Conservation (phyloP, 2,329 filamentous ascomycete genomes). For the Xylaria sp. region DNA sequence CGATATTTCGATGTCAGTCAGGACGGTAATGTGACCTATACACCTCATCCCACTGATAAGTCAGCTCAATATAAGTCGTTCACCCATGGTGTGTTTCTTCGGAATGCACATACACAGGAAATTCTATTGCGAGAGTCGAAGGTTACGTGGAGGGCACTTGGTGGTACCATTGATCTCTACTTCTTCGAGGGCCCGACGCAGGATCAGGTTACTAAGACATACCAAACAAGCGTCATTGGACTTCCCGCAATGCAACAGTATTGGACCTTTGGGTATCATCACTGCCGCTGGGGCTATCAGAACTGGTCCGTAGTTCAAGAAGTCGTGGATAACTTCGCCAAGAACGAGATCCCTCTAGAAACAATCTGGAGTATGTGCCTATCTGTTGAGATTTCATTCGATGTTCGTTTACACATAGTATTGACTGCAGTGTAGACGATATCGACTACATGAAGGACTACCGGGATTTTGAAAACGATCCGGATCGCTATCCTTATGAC, state of each 20-base stretch:
- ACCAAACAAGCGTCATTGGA: conserved; percentile 73
- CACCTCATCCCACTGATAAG: conserved; percentile 63
- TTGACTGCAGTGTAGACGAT: conserved; percentile 64
- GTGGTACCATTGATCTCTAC: conserved; percentile 81
- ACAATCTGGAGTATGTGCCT: conserved; percentile 69
- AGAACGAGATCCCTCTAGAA: conserved; percentile 74
- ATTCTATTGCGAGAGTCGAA: conserved; percentile 70
- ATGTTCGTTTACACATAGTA: conserved; percentile 49
- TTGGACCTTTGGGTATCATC: conserved; percentile 83
- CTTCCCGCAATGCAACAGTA: conserved; percentile 83
- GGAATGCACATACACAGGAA: conserved; percentile 82
- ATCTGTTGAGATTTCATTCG: background rate
- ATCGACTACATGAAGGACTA: conserved; percentile 76
- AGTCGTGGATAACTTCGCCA: conserved; percentile 73
- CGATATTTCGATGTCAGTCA: conserved; percentile 72
- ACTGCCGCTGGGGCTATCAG: conserved; percentile 84
- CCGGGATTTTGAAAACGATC: conserved; percentile 71
- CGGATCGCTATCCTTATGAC: conserved; percentile 63
- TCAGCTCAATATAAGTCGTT: conserved; percentile 69
- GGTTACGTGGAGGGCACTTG: conserved; percentile 78
- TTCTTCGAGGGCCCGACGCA: conserved; percentile 80
- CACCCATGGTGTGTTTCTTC: conserved; percentile 80
- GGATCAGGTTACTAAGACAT: conserved; percentile 74
- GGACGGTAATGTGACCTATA: conserved; percentile 61
- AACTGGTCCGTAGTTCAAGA: conserved; percentile 76